phyloP scores from a whole-genome alignment of 768 basidiomycete species.

The Tulasnella sp. region DNA sequence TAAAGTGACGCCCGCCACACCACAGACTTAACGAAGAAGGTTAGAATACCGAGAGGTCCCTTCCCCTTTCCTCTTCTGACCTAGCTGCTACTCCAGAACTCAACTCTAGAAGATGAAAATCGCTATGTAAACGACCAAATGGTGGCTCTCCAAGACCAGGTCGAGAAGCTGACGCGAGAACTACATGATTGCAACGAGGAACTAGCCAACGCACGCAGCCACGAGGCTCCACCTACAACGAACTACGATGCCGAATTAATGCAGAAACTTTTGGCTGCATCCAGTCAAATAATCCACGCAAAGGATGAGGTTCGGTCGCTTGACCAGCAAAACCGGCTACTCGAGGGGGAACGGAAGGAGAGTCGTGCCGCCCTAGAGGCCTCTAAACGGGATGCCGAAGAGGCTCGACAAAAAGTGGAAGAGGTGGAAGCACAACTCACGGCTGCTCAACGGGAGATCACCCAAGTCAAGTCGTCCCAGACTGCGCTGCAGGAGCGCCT shows the following conservation, averaged over 20 bases:
- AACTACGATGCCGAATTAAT: neutral
- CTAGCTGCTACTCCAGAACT: neutral
- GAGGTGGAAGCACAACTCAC: neutral
- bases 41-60: neutral
- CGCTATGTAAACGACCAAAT: neutral
- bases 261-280: slow-evolving; percentile 12
- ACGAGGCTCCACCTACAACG: neutral
- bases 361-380: neutral
- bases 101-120: neutral
- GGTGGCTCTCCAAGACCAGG: neutral
- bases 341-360: neutral
- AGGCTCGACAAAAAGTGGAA: neutral
- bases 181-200: neutral
- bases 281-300: slow-evolving; percentile 7
- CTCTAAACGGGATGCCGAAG: neutral
- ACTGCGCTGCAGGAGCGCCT: slow-evolving; percentile 5
- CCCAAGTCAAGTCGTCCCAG: neutral
- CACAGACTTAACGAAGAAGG: slow-evolving; percentile 4
- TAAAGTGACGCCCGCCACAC: neutral
- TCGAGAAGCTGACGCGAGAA: slow-evolving; percentile 13
- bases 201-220: neutral
- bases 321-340: neutral
- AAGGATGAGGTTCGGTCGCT: neutral
- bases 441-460: slow-evolving; percentile 2
- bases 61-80: neutral